phyloP scores from a whole-genome alignment of 371 early-diverging fungal species.

The Mucor velutinosus region DNA sequence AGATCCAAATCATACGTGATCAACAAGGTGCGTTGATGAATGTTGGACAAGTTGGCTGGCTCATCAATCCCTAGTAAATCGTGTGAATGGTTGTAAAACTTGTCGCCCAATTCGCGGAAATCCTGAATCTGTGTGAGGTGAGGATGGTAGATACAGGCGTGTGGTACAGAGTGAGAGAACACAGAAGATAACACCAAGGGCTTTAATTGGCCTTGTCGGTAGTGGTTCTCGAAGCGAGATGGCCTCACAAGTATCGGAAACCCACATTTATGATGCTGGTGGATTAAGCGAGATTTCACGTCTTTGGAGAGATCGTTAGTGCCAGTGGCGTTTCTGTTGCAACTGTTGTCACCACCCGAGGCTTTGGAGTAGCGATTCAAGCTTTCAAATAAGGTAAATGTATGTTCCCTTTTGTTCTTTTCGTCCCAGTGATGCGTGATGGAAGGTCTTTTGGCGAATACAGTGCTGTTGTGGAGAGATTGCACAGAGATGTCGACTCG shows the following conservation, averaged over 20 bases:
- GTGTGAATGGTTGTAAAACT: conserved; percentile 33
- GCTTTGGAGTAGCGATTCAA: conserved; percentile 20
- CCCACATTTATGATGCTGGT: conserved; percentile 35
- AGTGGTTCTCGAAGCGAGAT: conserved; percentile 28
- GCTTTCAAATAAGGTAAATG: conserved; percentile 33
- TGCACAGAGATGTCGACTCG: background rate
- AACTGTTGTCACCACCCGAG: background rate
- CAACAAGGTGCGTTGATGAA: conserved; percentile 34
- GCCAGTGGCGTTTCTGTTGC: background rate
- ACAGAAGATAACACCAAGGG: conserved; percentile 30
- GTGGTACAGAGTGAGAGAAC: conserved; percentile 34
- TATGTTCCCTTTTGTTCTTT: conserved; percentile 10
- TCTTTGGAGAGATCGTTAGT: conserved; percentile 16
- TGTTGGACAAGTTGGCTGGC: conserved; percentile 28
- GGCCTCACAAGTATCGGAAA: conserved; percentile 36
- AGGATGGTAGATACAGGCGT: conserved; percentile 34
- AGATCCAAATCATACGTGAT: conserved; percentile 39
- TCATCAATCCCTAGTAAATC: conserved; percentile 30
- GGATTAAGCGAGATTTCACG: conserved; percentile 25
- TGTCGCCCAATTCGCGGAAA: conserved; percentile 28
- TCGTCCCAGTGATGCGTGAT: background rate
- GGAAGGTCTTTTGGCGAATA: background rate
- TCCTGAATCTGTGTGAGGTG: conserved; percentile 28
- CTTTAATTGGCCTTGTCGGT: conserved; percentile 23
- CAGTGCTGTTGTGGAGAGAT: background rate